Evolutionary conservation across 2,329 filamentous ascomycete species (phyloP).

Genomic region (Sporothrix dimorphospora): DNA sequence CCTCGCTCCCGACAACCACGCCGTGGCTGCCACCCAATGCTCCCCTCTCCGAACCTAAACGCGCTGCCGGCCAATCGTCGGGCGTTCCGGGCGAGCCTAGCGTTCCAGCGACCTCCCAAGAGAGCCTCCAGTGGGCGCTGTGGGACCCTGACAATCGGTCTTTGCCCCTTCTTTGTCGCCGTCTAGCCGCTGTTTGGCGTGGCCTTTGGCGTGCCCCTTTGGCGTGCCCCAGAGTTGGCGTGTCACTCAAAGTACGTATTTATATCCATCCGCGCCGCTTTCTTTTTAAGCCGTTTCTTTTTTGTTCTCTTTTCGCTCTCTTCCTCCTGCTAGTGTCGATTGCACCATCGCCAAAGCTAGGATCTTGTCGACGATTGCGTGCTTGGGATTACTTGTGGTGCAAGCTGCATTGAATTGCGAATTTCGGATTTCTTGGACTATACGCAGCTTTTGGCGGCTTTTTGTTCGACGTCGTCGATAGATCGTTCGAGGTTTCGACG

Average conservation of each 20-base stretch:
- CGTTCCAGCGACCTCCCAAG: neutral
- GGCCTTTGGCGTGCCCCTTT: neutral
- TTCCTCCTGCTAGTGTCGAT: conserved; percentile 29
- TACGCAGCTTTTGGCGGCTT: conserved; percentile 7
- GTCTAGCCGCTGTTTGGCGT: conserved; percentile 3
- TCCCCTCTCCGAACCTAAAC: conserved; percentile 10
- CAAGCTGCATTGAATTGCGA: conserved; percentile 28
- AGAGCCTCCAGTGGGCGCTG: conserved; percentile 3
- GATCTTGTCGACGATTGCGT: conserved; percentile 28
- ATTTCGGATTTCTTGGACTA: conserved; percentile 17
- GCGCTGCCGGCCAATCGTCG: conserved; percentile 23
- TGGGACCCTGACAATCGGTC: conserved; percentile 12
- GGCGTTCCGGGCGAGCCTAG: conserved; percentile 3
- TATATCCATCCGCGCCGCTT: conserved; percentile 19
- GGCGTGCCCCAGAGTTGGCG: neutral
- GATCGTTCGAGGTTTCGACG: neutral
- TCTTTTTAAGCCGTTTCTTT: neutral
- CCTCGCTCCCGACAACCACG: too few species aligned
- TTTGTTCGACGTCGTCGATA: conserved; percentile 7
- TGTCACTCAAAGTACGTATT: conserved; percentile 11
- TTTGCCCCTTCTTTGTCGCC: conserved; percentile 12
- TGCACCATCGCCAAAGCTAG: conserved; percentile 27
- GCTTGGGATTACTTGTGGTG: conserved; percentile 28
- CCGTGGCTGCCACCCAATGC: neutral
- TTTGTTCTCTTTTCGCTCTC: neutral